phyloP scores from a whole-genome alignment of 805 yeast genomes.

The Wickerhamiella hasegawae region DNA sequence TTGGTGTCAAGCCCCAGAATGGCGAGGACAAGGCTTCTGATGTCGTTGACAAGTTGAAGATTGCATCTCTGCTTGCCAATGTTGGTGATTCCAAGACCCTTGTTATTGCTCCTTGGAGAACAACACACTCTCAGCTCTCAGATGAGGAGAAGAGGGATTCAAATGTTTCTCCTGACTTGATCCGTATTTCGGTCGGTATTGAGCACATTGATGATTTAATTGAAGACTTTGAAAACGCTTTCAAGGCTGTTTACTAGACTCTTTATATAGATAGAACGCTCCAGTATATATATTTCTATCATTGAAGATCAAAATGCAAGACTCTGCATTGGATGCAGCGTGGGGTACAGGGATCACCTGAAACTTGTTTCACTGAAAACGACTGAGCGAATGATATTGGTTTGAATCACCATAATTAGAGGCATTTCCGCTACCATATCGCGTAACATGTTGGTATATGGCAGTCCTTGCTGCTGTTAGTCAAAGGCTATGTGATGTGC shows the following conservation, averaged over 20 bases:
- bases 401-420: no score
- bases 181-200: constrained; percentile 81
- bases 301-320: no score
- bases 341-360: no score
- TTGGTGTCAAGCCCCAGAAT: constrained; percentile 63
- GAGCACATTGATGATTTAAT: constrained; percentile 85
- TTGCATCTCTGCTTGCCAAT: constrained; percentile 87
- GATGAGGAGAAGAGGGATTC: constrained; percentile 67
- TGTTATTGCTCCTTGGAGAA: constrained; percentile 89
- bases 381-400: no score
- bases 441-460: no score
- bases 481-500: no score
- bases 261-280: no score
- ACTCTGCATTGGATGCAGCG: no score
- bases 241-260: constrained; percentile 40
- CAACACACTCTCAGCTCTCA: constrained; percentile 84
- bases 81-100: constrained; percentile 94
- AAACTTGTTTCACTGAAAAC: no score
- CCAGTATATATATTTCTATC: no score
- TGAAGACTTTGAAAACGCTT: constrained; percentile 76
- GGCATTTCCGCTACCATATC: no score
- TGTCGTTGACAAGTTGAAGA: constrained; percentile 67
- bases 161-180: constrained; percentile 79
- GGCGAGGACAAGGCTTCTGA: constrained; percentile 58
- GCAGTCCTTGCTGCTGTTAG: no score